Conservation (phyloP, 148 eudicot species). For the Arbutus unedo region DNA sequence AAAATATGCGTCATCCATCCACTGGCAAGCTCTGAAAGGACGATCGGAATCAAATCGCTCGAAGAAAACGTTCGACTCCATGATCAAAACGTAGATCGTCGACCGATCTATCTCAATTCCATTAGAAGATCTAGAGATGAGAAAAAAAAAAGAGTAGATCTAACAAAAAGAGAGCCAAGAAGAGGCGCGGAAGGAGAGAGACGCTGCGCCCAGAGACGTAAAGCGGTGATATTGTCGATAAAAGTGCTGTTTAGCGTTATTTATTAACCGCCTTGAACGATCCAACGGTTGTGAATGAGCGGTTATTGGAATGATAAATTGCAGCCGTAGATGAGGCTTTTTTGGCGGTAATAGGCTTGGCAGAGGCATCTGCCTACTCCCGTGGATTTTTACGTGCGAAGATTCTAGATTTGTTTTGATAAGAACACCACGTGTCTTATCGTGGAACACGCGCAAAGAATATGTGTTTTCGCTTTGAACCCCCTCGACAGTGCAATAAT, state of each 20-base stretch:
- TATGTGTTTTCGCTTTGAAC: neutral
- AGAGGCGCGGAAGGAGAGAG: neutral
- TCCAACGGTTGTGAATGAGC: slow-evolving; percentile 28
- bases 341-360: neutral
- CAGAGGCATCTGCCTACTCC: neutral
- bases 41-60: neutral
- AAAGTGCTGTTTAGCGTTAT: slow-evolving; percentile 1
- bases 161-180: neutral
- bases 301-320: neutral
- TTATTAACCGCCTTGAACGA: slow-evolving; percentile 17
- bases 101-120: slow-evolving; percentile 13
- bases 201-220: neutral
- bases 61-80: slow-evolving; percentile 8
- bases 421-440: neutral
- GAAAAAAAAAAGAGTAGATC: slow-evolving; percentile 7
- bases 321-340: neutral
- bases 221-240: neutral
- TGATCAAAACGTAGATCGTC: slow-evolving; percentile 29
- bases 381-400: neutral
- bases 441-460: neutral
- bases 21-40: neutral
- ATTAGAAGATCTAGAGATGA: neutral
- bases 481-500: neutral
- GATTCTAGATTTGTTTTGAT: neutral
- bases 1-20: neutral